Evolutionary conservation across 805 yeast genomes (phyloP).

Genomic region (Yamadazyma olivae): DNA sequence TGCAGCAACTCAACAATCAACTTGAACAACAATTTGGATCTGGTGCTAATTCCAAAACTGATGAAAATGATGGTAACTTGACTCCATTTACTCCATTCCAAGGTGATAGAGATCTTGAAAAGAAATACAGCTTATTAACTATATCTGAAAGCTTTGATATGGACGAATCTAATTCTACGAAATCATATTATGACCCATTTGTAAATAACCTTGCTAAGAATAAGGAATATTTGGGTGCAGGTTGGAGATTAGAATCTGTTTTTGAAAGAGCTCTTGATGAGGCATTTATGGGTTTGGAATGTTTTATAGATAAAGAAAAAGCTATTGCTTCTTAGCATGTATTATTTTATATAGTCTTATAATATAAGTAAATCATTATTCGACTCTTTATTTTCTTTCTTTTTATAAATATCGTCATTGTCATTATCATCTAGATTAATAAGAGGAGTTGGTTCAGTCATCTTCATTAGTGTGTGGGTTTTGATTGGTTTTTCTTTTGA

Average conservation of each 20-base stretch:
- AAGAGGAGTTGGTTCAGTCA: conserved; percentile 14
- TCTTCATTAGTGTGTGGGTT: conserved; percentile 10
- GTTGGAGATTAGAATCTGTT: conserved; percentile 69
- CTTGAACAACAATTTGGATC: conserved; percentile 36
- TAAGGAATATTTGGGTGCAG: conserved; percentile 77
- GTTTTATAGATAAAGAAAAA: conserved; percentile 57
- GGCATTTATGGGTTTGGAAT: conserved; percentile 88
- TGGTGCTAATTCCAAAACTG: conserved; percentile 15
- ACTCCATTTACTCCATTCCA: conserved; percentile 90
- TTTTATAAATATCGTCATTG: not conserved
- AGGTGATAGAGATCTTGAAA: conserved; percentile 71
- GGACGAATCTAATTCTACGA: conserved; percentile 33
- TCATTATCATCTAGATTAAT: conserved; percentile 8
- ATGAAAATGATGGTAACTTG: conserved; percentile 16
- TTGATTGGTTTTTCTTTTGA: conserved; percentile 5
- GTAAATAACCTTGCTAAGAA: conserved; percentile 52
- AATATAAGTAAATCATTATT: not conserved
- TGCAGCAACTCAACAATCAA: conserved; percentile 60
- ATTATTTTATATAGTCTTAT: too few species aligned
- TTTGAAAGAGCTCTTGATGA: conserved; percentile 77
- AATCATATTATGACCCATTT: conserved; percentile 42
- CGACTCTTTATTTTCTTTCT: not conserved
- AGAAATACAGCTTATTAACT: conserved; percentile 46
- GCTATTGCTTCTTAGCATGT: not conserved
- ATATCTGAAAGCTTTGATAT: conserved; percentile 10